A percentile compares a stretch with the other conserved stretches of the same genome.
Evolutionary conservation across 345 rosid species (phyloP).

Genomic region (Moringa oleifera): DNA sequence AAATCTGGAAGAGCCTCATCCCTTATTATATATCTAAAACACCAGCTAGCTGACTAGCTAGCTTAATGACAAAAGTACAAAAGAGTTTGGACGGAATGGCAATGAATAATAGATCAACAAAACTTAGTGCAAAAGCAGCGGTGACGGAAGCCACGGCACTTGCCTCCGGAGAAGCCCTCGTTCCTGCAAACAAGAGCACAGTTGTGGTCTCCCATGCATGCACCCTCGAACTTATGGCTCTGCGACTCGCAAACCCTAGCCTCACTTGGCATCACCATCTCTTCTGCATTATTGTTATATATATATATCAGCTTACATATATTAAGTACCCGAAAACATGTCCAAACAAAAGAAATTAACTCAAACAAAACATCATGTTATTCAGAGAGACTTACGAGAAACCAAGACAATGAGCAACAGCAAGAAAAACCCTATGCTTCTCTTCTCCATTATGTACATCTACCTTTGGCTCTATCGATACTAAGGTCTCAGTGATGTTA

Average conservation of each 20-base stretch:
- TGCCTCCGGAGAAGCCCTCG: conserved; percentile 32
- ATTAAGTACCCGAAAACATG: too few relatives aligned
- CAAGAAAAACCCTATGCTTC: conserved; percentile 20
- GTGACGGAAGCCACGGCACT: conserved; percentile 27
- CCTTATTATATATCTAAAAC: too few relatives aligned
- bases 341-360: too few relatives aligned
- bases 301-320: too few relatives aligned
- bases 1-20: too few relatives aligned
- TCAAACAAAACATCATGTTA: too few relatives aligned
- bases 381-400: conserved; percentile 21
- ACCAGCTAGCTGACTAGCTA: too few relatives aligned
- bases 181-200: conserved; percentile 31
- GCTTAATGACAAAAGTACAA: too few relatives aligned
- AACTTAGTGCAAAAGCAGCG: conserved; percentile 38
- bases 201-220: conserved; percentile 24
- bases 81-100: too few relatives aligned
- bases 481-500: too few relatives aligned
- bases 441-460: conserved; percentile 28
- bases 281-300: neutral
- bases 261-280: conserved; percentile 1
- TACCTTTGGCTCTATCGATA: too few relatives aligned
- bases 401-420: conserved; percentile 29
- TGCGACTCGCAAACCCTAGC: conserved; percentile 23
- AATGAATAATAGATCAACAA: too few relatives aligned
- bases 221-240: conserved; percentile 26